These are phyloP conservation scores for Alternaria burnsii DNA, from an alignment of 2,329 filamentous ascomycete genomes.

Conservation along the genomic window DNA sequence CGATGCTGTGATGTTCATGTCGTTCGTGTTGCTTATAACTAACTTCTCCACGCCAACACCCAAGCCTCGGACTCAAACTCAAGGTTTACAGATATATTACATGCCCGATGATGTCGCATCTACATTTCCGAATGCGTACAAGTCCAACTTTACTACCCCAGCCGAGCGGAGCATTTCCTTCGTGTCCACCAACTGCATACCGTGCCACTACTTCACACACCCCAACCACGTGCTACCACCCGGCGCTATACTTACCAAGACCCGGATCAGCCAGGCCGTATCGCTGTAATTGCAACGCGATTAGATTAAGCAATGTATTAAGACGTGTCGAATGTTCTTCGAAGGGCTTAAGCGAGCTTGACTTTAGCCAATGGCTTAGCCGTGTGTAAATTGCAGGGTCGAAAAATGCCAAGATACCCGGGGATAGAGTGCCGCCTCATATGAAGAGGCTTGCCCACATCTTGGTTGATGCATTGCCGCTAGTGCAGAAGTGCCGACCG, in stretches of 20 bases:
- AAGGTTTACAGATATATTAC: conserved; percentile 2
- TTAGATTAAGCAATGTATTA: conserved; percentile 43
- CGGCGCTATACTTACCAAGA: conserved; percentile 11
- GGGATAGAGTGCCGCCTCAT: conserved; percentile 7
- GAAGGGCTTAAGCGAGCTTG: conserved; percentile 28
- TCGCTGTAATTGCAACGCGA: conserved; percentile 10
- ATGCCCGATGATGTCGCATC: conserved; percentile 16
- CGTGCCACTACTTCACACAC: conserved; percentile 3
- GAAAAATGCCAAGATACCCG: conserved; percentile 1
- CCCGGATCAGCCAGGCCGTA: conserved; percentile 28
- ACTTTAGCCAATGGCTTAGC: conserved; percentile 30
- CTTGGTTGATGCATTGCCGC: conserved; percentile 9
- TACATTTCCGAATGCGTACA: neutral
- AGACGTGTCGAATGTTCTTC: conserved; percentile 29
- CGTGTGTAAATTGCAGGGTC: conserved; percentile 20
- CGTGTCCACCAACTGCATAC: conserved; percentile 28
- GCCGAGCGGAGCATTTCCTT: conserved; percentile 20
- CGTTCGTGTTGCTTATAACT: conserved; percentile 15
- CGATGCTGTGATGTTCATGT: neutral
- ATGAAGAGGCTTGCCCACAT: conserved; percentile 20
- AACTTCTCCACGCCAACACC: neutral
- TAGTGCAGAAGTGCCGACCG: conserved; percentile 7
- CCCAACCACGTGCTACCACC: conserved; percentile 1
- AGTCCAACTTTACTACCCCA: neutral
- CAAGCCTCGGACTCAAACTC: conserved; percentile 4